Base-by-base conservation (phyloP, 2,329 filamentous ascomycete genomes). In the Chalara sp. region DNA sequence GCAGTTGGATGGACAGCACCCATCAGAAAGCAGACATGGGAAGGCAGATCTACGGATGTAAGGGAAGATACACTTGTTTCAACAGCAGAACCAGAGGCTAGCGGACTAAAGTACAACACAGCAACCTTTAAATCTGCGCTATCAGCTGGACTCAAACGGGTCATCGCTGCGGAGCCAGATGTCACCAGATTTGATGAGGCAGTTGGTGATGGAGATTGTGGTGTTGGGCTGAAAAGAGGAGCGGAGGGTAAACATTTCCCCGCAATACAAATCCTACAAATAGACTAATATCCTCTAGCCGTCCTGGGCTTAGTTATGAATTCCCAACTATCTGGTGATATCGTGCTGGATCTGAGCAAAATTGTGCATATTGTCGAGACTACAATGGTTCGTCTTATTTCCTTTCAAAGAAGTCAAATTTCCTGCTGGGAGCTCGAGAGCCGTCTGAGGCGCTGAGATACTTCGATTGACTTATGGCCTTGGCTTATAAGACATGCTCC, bases 171-270 rank as follows among this genome's bases (percentile, higher is more conserved):
- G 3, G 84, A 88, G 61, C 76, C 81, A 6, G 76, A 83, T 41
- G 72, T 87, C 49, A 87, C 84, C 8, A 76, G 72, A 49, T 87
- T 78, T 63, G 84, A 87, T 63, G 86, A 83, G 3, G 78, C 86
- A 39, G 83, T 87, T 47, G 84, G 84, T 32, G 84, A 88, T 61
- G 84, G 84, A 32, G 84, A 88, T 66, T 87, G 84, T 61, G 84
- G 84, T 11, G 79, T 84, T 40, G 83, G 82, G 28, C 71, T 88
- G 41, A 83, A 83, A 67, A 78, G 83, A 49, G 84, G 84, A 28
- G 83, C 84, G n/a, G 81, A 87, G 71, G 69, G 61, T 65, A 60
- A 53, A 55, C 56, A 7, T 32, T 5, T 21, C 21, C 21, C 21
- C 21, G 21, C 21, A 21, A 21, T 31, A 8, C 41, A 21, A n/a